Conservation (phyloP, 2,329 filamentous ascomycete species). For the Kalaharituber pfeilii region DNA sequence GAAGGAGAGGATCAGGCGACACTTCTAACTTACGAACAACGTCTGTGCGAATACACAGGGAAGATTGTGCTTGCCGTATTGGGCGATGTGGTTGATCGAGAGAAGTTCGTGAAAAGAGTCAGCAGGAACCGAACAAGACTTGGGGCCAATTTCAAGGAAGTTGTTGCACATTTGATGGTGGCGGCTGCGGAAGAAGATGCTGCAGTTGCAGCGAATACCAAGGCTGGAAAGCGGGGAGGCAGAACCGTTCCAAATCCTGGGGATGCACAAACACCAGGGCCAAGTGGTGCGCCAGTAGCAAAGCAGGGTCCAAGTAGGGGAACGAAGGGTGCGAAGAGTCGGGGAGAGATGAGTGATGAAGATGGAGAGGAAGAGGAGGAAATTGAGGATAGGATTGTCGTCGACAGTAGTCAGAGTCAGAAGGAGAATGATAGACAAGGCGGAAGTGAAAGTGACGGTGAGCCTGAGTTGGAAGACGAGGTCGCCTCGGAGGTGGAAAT, state of each 20-base stretch:
- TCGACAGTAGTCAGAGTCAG: slow-evolving; percentile 13
- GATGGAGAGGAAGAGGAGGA: slow-evolving; percentile 29
- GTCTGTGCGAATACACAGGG: slow-evolving; percentile 66
- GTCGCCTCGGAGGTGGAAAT: slow-evolving; percentile 7
- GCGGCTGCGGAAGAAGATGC: slow-evolving; percentile 38
- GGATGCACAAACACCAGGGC: slow-evolving; percentile 26
- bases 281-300: slow-evolving; percentile 23
- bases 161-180: slow-evolving; percentile 49
- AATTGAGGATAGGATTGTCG: slow-evolving; percentile 8
- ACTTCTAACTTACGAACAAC: slow-evolving; percentile 63
- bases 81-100: slow-evolving; percentile 53
- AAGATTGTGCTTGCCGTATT: slow-evolving; percentile 70
- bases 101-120: slow-evolving; percentile 51
- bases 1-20: slow-evolving; percentile 53
- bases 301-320: slow-evolving; percentile 29
- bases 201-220: slow-evolving; percentile 27
- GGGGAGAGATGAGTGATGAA: slow-evolving; percentile 30
- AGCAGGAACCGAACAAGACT: slow-evolving; percentile 63
- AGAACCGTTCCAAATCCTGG: slow-evolving; percentile 31
- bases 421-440: slow-evolving; percentile 22
- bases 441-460: slow-evolving; percentile 22
- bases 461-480: slow-evolving; percentile 15
- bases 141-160: slow-evolving; percentile 70
- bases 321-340: slow-evolving; percentile 30
- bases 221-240: slow-evolving; percentile 27